Conservation (phyloP, 1,139 yeast species). For the Saccharomyces hybrid region DNA sequence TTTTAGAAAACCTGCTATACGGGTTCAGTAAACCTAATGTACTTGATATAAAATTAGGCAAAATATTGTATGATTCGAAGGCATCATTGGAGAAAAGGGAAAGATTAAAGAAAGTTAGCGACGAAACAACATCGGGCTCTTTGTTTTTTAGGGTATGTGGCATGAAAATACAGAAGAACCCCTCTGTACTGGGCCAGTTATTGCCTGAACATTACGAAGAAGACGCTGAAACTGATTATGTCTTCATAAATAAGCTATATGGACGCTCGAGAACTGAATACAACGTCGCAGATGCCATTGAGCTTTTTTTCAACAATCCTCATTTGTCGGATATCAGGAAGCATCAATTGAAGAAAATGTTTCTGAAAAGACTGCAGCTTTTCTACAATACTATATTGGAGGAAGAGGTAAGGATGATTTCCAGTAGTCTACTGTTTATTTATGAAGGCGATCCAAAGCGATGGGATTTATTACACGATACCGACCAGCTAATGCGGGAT, state of each 20-base stretch:
- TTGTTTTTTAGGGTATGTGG: constrained; percentile 78
- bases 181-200: constrained; percentile 8
- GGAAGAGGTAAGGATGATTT: constrained; percentile 57
- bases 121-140: constrained; percentile 71
- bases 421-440: constrained; percentile 67
- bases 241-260: constrained; percentile 54
- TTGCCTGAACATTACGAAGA: constrained; percentile 17
- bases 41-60: constrained; percentile 78
- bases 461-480: constrained; percentile 39
- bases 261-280: constrained; percentile 53
- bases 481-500: constrained; percentile 37
- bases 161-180: constrained; percentile 48
- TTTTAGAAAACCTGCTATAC: constrained; percentile 61
- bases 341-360: constrained; percentile 36
- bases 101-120: constrained; percentile 57
- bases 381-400: constrained; percentile 56
- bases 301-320: constrained; percentile 43
- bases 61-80: constrained; percentile 54
- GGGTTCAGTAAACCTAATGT: constrained; percentile 64
- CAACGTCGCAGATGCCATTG: constrained; percentile 44
- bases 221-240: constrained; percentile 32
- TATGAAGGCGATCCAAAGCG: constrained; percentile 57
- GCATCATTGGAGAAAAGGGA: constrained; percentile 52
- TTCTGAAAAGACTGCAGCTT: constrained; percentile 51
- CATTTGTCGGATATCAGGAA: constrained; percentile 30